Evolutionary conservation across 1,139 yeast genomes (phyloP).

Genomic region (Wickerhamomyces sp.): DNA sequence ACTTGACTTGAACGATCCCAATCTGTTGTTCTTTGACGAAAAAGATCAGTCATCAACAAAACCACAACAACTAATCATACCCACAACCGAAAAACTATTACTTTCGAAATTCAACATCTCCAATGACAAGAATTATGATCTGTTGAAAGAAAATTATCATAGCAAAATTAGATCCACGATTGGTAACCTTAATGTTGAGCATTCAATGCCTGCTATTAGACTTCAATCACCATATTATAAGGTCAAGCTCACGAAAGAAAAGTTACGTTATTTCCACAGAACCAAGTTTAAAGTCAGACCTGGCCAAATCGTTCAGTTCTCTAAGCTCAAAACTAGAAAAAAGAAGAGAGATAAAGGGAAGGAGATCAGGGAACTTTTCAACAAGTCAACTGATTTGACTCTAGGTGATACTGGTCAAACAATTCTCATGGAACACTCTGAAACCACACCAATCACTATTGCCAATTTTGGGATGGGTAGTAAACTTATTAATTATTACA

Average conservation of each 20-base stretch:
- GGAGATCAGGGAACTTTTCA: constrained; percentile 68
- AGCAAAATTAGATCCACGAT: constrained; percentile 90
- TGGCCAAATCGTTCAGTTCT: constrained; percentile 70
- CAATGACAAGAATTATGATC: constrained; percentile 82
- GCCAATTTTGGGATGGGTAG: constrained; percentile 96
- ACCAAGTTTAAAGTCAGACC: constrained; percentile 73
- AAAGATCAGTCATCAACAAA: constrained; percentile 19
- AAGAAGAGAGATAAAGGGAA: constrained; percentile 87
- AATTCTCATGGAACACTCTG: constrained; percentile 82
- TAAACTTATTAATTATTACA: constrained; percentile 85
- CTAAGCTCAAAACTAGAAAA: constrained; percentile 74
- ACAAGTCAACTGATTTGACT: constrained; percentile 70
- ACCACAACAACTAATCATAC: constrained; percentile 35
- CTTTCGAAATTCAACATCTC: constrained; percentile 70
- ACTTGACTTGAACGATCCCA: constrained; percentile 85
- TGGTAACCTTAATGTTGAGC: constrained; percentile 88
- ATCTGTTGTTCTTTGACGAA: constrained; percentile 59
- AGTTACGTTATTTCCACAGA: constrained; percentile 77
- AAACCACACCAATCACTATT: constrained; percentile 78
- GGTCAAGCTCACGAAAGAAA: constrained; percentile 64
- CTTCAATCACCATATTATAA: constrained; percentile 90
- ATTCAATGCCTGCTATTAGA: constrained; percentile 80
- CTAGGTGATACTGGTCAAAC: constrained; percentile 78
- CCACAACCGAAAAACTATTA: constrained; percentile 44
- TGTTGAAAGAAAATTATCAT: constrained; percentile 79